Evolutionary conservation across 495 filamentous ascomycete genomes (phyloP).

Genomic region (Penicillium subrubescens): DNA sequence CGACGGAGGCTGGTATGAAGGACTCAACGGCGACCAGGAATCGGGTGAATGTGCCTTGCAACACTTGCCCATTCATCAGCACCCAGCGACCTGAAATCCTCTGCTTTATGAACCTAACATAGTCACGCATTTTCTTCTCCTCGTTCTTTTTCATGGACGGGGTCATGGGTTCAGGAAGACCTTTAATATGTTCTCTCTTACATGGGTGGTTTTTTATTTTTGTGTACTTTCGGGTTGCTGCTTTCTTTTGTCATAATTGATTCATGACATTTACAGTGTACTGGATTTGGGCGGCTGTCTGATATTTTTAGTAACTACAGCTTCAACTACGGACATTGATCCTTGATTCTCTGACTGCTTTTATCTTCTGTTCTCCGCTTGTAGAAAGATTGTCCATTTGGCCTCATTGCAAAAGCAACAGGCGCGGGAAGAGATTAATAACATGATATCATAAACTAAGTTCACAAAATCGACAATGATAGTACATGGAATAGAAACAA

Average conservation of each 20-base stretch:
- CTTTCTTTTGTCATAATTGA: background rate
- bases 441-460: background rate
- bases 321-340: background rate
- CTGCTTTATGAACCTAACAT: background rate
- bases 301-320: background rate
- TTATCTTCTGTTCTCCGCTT: background rate
- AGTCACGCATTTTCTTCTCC: background rate
- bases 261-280: background rate
- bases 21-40: slow-evolving; percentile 31
- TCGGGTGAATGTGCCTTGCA: slow-evolving; percentile 39
- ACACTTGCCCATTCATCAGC: background rate
- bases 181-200: background rate
- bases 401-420: background rate
- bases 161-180: background rate
- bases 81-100: background rate
- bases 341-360: background rate
- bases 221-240: background rate
- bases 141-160: background rate
- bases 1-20: slow-evolving; percentile 74
- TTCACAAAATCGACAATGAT: background rate
- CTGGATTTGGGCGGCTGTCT: background rate
- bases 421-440: no score
- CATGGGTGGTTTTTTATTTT: background rate
- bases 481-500: background rate
- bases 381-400: background rate